phyloP scores from a whole-genome alignment of 495 filamentous ascomycete genomes.

The Usnea hakonensis region DNA sequence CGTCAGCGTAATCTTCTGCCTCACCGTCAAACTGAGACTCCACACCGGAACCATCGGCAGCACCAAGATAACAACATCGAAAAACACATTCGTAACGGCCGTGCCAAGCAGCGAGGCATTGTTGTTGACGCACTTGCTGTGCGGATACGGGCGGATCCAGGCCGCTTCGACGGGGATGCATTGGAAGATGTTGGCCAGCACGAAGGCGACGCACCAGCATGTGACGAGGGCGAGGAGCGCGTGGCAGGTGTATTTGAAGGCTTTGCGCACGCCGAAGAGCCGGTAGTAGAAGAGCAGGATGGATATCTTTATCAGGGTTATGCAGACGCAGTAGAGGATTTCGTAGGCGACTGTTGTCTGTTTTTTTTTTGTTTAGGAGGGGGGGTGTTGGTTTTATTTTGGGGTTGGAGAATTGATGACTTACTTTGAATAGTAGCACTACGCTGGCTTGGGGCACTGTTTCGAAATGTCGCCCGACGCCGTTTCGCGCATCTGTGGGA shows the following conservation, averaged over 20 bases:
- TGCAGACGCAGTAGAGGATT: slow-evolving; percentile 23
- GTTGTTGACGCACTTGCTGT: slow-evolving; percentile 11
- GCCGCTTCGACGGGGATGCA: slow-evolving; percentile 11
- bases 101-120: slow-evolving; percentile 21
- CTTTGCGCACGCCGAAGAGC: slow-evolving; percentile 20
- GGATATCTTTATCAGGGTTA: slow-evolving; percentile 24
- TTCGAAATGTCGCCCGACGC: slow-evolving; percentile 8
- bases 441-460: slow-evolving; percentile 1
- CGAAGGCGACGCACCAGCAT: background rate
- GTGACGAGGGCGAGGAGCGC: slow-evolving; percentile 5
- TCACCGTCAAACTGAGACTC: slow-evolving; percentile 6
- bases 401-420: background rate
- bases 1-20: background rate
- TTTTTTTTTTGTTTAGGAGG: too few relatives aligned
- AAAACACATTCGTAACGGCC: slow-evolving; percentile 19
- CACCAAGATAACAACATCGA: slow-evolving; percentile 27
- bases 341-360: slow-evolving; percentile 14
- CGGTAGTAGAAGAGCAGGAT: slow-evolving; percentile 29
- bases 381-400: background rate
- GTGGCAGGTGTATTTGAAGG: background rate
- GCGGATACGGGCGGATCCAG: background rate
- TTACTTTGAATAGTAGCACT: slow-evolving; percentile 3
- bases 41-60: slow-evolving; percentile 25
- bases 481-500: background rate
- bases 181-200: slow-evolving; percentile 4